These are phyloP conservation scores for Ceratobasidium theobromae DNA, from an alignment of 1,284 basidiomycete genomes.

Conservation along the genomic window DNA sequence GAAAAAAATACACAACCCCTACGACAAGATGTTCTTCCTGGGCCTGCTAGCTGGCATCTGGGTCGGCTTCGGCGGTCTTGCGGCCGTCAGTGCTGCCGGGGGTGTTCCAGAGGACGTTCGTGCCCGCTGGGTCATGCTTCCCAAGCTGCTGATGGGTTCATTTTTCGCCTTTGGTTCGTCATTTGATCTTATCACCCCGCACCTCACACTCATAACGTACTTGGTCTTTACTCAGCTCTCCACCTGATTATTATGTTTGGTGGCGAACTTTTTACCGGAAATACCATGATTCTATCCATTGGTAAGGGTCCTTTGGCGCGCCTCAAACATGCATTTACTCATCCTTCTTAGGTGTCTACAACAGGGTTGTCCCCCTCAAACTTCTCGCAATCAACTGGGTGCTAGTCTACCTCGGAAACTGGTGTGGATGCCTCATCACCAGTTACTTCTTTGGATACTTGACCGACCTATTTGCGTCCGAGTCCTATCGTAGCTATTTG, in stretches of 20 bases:
- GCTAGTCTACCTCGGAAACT: slow-evolving; percentile 36
- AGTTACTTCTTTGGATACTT: slow-evolving; percentile 35
- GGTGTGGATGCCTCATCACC: slow-evolving; percentile 34
- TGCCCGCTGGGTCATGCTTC: slow-evolving; percentile 1
- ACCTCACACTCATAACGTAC: slow-evolving; percentile 28
- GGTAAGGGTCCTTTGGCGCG: slow-evolving; percentile 34
- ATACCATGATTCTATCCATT: slow-evolving; percentile 37
- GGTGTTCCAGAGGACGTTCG: slow-evolving; percentile 36
- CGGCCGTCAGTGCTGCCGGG: slow-evolving; percentile 33
- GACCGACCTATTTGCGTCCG: slow-evolving; percentile 34
- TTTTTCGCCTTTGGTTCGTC: slow-evolving; percentile 19
- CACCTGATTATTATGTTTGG: slow-evolving; percentile 35
- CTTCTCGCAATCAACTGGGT: slow-evolving; percentile 31
- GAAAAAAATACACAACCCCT: slow-evolving; percentile 31
- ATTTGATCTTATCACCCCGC: background rate
- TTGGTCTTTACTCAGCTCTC: slow-evolving; percentile 31
- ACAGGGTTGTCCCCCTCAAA: background rate
- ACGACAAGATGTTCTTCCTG: slow-evolving; percentile 31
- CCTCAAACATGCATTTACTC: background rate
- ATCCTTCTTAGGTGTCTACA: background rate
- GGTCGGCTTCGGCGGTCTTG: slow-evolving; percentile 35
- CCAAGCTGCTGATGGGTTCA: slow-evolving; percentile 4
- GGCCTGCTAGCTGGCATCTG: slow-evolving; percentile 32
- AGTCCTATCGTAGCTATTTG: slow-evolving; percentile 13
- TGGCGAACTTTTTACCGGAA: slow-evolving; percentile 38